These are phyloP conservation scores for Eucalyptus victrix DNA, from an alignment of 345 rosid genomes.

Conservation along the genomic window DNA sequence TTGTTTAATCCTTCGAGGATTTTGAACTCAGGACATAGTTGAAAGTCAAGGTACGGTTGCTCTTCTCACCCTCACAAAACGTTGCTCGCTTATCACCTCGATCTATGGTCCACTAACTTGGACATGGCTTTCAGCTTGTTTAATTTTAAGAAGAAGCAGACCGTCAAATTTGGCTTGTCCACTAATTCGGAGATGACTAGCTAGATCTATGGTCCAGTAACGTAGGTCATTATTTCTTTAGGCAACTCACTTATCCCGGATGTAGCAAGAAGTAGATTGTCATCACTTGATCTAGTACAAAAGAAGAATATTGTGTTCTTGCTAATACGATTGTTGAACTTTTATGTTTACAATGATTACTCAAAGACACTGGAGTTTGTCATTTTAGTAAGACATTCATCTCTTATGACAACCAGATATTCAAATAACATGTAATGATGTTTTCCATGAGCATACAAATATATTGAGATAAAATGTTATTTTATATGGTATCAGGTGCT, in stretches of 20 bases:
- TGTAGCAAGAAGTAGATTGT: background rate
- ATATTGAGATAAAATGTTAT: background rate
- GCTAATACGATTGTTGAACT: rapidly evolving
- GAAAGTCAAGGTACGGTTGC: background rate
- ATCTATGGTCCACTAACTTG: background rate
- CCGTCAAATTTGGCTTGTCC: background rate
- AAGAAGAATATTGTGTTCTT: background rate
- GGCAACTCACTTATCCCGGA: background rate
- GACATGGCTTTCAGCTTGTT: background rate
- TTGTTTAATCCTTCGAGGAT: background rate
- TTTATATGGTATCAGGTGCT: background rate
- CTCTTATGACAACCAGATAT: background rate
- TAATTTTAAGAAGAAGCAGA: background rate
- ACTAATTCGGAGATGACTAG: background rate
- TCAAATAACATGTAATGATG: background rate
- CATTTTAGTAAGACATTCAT: background rate
- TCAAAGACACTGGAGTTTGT: background rate
- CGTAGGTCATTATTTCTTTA: background rate
- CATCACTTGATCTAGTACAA: background rate
- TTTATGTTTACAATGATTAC: background rate
- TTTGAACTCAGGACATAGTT: background rate
- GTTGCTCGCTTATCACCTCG: background rate
- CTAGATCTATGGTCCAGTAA: background rate
- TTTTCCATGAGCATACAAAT: background rate
- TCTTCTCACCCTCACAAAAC: background rate